A percentile compares a stretch with the other conserved stretches of the same genome.
phyloP scores from a whole-genome alignment of 2,329 filamentous ascomycete species.

The Cladosporium sp. region DNA sequence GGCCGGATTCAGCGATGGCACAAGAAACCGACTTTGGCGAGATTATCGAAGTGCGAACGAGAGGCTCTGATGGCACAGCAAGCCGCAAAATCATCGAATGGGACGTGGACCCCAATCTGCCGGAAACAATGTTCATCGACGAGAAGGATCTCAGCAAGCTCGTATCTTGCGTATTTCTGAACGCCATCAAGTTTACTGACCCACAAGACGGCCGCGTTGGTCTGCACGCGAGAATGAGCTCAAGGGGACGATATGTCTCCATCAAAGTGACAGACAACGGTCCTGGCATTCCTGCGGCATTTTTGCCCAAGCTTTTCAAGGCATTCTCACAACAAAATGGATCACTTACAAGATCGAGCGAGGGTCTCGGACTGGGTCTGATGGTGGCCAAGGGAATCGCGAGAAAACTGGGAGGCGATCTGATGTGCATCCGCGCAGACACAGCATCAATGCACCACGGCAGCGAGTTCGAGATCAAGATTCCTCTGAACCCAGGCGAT shows the following conservation, averaged over 20 bases:
- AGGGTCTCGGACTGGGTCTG: slow-evolving; percentile 67
- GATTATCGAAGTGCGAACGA: slow-evolving; percentile 49
- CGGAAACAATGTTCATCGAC: slow-evolving; percentile 58
- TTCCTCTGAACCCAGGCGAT: slow-evolving; percentile 59
- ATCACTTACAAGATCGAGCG: slow-evolving; percentile 65
- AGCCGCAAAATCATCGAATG: slow-evolving; percentile 52
- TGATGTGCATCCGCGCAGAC: slow-evolving; percentile 63
- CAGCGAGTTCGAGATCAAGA: slow-evolving; percentile 67
- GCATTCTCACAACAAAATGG: slow-evolving; percentile 69
- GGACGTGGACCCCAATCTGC: slow-evolving; percentile 52
- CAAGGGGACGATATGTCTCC: slow-evolving; percentile 52
- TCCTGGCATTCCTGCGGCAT: slow-evolving; percentile 66
- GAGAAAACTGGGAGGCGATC: slow-evolving; percentile 67
- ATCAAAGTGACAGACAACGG: slow-evolving; percentile 67
- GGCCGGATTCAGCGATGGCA: slow-evolving; percentile 53
- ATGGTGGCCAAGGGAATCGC: slow-evolving; percentile 72
- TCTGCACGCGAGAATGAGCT: slow-evolving; percentile 54
- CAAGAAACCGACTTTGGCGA: slow-evolving; percentile 50
- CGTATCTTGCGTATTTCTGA: slow-evolving; percentile 63
- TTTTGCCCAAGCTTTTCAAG: slow-evolving; percentile 67
- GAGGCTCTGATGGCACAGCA: slow-evolving; percentile 45
- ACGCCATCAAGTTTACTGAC: slow-evolving; percentile 71
- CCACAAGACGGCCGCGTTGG: slow-evolving; percentile 56
- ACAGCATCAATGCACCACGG: slow-evolving; percentile 62
- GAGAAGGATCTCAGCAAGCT: slow-evolving; percentile 64